Conservation (phyloP, 352 stramenopile genomes). For the Vaucheria bursata region DNA sequence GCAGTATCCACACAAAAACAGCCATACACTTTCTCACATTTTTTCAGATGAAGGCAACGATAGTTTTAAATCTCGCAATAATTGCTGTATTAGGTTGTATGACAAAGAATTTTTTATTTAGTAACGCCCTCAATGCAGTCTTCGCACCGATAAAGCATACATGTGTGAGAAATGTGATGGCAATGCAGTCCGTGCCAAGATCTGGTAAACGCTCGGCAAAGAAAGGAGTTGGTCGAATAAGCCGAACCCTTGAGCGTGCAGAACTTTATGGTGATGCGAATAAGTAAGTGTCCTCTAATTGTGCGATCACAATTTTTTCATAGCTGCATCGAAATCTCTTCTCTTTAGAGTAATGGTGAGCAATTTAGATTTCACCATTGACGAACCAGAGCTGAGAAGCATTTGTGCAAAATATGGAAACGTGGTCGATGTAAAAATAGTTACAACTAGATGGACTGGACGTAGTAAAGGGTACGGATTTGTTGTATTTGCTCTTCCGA, state of each 20-base stretch:
- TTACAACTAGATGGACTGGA: conserved; percentile 9
- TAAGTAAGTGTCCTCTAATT: conserved; percentile 2
- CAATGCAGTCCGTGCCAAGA: too few relatives aligned
- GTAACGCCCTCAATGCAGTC: too few relatives aligned
- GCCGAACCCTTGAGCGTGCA: not conserved
- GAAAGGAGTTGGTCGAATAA: not conserved
- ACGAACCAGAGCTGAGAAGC: not conserved
- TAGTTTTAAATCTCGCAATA: too few relatives aligned
- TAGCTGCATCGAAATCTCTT: not conserved
- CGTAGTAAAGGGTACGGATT: conserved; percentile 9
- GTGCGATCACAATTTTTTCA: not conserved
- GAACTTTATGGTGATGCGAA: not conserved
- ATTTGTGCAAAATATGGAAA: not conserved
- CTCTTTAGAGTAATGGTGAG: conserved; percentile 6
- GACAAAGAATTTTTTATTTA: too few relatives aligned
- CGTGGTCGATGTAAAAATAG: conserved; percentile 10
- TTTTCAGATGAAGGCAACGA: too few relatives aligned
- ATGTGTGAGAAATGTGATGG: too few relatives aligned
- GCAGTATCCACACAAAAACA: too few relatives aligned
- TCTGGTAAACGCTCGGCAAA: conserved; percentile 2
- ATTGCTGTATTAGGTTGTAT: too few relatives aligned
- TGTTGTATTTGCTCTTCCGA: conserved; percentile 8
- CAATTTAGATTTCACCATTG: conserved; percentile 5
- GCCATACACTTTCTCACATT: too few relatives aligned
- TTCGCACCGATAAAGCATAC: too few relatives aligned